Percentiles rank a stretch among this genome's conserved stretches.
These are phyloP conservation scores for Colletotrichum musae DNA, from an alignment of 2,329 filamentous ascomycete species.

Conservation along the genomic window DNA sequence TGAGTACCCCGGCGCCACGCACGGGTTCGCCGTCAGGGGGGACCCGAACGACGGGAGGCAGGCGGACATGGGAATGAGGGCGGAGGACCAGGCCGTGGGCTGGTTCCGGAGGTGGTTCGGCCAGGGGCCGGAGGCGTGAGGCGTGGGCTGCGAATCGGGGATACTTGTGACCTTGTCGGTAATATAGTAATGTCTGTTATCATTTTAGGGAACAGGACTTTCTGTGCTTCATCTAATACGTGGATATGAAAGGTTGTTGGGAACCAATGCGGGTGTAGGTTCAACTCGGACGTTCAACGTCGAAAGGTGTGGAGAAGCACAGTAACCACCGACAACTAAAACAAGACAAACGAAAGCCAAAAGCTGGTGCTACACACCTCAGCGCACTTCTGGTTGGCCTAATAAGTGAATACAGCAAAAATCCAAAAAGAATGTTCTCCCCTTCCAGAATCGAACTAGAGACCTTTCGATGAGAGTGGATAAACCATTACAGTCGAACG, in stretches of 20 bases:
- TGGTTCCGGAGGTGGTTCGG: constrained; percentile 47
- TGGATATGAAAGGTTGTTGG: too few relatives aligned
- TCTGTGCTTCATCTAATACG: too few relatives aligned
- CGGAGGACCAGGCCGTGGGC: constrained; percentile 48
- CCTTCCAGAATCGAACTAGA: constrained; percentile 39
- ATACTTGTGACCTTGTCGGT: too few relatives aligned
- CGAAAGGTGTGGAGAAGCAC: too few relatives aligned
- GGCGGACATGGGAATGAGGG: constrained; percentile 44
- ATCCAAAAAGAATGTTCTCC: constrained; percentile 20
- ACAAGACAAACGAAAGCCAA: background rate
- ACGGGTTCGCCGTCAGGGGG: constrained; percentile 49
- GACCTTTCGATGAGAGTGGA: constrained; percentile 34
- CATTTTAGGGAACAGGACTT: too few relatives aligned
- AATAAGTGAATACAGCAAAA: background rate
- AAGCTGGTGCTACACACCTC: background rate
- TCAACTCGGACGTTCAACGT: too few relatives aligned
- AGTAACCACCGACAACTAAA: background rate
- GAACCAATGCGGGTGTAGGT: too few relatives aligned
- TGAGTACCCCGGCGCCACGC: constrained; percentile 48
- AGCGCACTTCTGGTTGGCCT: background rate
- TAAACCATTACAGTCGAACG: constrained; percentile 39
- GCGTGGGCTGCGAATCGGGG: background rate
- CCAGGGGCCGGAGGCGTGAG: constrained; percentile 10
- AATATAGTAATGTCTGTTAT: too few relatives aligned
- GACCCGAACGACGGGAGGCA: constrained; percentile 45